Base-by-base conservation (phyloP, 306 rosid genomes). In the Sindora glabra region DNA sequence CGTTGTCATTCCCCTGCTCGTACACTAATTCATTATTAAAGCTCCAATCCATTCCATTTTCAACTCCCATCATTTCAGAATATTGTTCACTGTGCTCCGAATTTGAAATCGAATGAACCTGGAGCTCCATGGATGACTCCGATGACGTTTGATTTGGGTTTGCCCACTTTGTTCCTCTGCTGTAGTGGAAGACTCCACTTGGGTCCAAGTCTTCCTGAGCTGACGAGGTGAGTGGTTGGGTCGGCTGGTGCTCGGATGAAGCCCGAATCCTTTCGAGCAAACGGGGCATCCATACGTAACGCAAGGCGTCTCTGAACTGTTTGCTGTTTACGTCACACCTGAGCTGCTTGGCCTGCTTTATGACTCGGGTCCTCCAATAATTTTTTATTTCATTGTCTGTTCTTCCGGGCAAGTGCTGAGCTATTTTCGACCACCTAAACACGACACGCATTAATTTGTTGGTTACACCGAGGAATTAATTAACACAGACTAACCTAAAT, bases 351-450 rank as follows among this genome's bases (percentile, higher is more conserved):
- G 97, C 97, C 19, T 86, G 97, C 18, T 86, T 89, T 18, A 86
- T 81, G 12, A 89, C 97, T 10, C 97, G 81, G 0, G 94, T 89
- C 52, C 97, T 71, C 97, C 97, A 89, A 19, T 89, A 86, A 41
- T 89, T 89, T 36, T 89, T 89, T 0, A 89, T 89, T 68, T 89
- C 97, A 2, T 89, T 89, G 29, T 89, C 97, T 0, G 97, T 89
- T 56, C 97, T 57, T 38, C 97, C 97, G 0, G 97, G 97, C 48
- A 89, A 62, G 5, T 84, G 80, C 10, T 84, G 83, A 1, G 97
- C 97, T 17, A 89, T 89, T 56, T 86, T 89, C 2, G 97, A 89
- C 97, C 97, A 89, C 56, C 95, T 87, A 56, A n/a, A n/a, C n/a
- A n/a, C n/a, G n/a, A n/a, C n/a, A n/a, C n/a, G n/a, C n/a, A 45